A percentile compares a stretch with the other conserved stretches of the same genome.
Evolutionary conservation across 306 rosid species (phyloP).

Genomic region (Sicyos baderoa): DNA sequence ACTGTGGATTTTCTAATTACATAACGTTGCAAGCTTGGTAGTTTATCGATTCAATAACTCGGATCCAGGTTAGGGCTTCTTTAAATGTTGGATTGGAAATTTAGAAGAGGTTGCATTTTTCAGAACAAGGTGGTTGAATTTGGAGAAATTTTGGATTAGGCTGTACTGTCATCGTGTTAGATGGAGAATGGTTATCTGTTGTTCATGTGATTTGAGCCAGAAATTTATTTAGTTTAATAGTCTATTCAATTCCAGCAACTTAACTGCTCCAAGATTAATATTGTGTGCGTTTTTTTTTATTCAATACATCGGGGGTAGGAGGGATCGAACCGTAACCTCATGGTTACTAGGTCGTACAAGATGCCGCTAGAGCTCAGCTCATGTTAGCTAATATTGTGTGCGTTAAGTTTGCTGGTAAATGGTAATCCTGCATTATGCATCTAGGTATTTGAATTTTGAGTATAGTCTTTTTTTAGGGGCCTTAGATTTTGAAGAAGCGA

Average conservation of each 20-base stretch:
- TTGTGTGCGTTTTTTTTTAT: neutral
- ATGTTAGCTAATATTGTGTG: neutral
- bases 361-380: no score
- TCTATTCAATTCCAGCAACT: neutral
- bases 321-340: no score
- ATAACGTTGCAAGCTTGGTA: neutral
- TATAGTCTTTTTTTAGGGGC: neutral
- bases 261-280: neutral
- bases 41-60: neutral
- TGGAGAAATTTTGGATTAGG: neutral
- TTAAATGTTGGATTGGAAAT: neutral
- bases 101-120: neutral
- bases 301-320: no score
- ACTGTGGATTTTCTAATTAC: neutral
- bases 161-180: neutral
- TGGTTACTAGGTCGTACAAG: no score
- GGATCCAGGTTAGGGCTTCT: neutral
- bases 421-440: neutral
- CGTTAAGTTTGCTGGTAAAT: neutral
- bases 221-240: neutral
- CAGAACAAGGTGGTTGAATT: neutral
- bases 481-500: neutral
- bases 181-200: no score
- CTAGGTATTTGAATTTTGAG: neutral
- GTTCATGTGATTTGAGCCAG: neutral